Conservation (phyloP, 257 asterid genomes). For the Penstemon barbatus region DNA sequence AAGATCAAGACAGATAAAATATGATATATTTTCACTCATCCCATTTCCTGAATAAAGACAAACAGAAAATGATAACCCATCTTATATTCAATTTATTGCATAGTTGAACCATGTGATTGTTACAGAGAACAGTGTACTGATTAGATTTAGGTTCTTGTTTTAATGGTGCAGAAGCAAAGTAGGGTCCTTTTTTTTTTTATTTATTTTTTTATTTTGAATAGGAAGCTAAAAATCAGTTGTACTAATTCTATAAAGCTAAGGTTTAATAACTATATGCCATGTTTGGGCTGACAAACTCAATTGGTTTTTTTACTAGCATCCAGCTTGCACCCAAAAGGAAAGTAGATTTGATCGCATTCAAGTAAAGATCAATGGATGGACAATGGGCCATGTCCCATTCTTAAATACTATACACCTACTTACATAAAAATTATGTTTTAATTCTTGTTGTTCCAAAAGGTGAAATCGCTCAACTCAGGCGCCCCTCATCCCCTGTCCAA, state of each 20-base stretch:
- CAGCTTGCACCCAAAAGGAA: constrained; percentile 37
- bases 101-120: constrained; percentile 53
- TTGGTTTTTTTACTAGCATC: constrained; percentile 46
- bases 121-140: constrained; percentile 46
- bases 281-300: constrained; percentile 49
- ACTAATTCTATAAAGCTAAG: constrained; percentile 31
- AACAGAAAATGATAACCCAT: constrained; percentile 22
- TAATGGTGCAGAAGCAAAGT: constrained; percentile 15
- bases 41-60: constrained; percentile 23
- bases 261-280: constrained; percentile 33
- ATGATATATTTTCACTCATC: neutral
- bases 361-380: neutral
- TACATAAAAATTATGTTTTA: no score
- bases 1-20: neutral
- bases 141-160: constrained; percentile 36
- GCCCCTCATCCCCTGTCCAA: no score
- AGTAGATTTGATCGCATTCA: neutral
- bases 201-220: neutral
- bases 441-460: no score
- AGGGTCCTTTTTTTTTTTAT: constrained; percentile 31
- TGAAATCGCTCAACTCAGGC: no score
- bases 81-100: constrained; percentile 27
- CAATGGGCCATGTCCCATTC: neutral
- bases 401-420: neutral
- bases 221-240: constrained; percentile 11